A percentile compares a stretch with the other conserved stretches of the same genome.
phyloP scores from a whole-genome alignment of 192 early-diverging fungal species.

The Entomortierella beljakovae region DNA sequence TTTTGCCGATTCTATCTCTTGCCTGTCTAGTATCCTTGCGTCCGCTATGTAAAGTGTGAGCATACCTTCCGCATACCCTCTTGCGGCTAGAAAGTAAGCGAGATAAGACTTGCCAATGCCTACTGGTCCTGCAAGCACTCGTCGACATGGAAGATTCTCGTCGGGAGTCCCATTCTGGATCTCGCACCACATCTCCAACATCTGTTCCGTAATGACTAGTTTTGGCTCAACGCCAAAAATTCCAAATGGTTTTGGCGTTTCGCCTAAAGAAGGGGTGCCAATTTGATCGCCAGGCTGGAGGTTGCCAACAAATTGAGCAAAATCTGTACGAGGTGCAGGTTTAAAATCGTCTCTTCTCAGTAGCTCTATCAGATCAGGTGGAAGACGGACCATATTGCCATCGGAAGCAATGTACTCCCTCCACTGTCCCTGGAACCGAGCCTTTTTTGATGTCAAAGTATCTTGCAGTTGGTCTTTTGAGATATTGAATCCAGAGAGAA shows the following conservation, averaged over 20 bases:
- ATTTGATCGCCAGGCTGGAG: slow-evolving; percentile 11
- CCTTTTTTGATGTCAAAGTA: slow-evolving; percentile 12
- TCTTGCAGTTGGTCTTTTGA: not conserved
- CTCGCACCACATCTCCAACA: slow-evolving; percentile 16
- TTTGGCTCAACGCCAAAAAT: not conserved
- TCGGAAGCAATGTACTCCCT: slow-evolving; percentile 21
- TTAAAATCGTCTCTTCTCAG: slow-evolving; percentile 9
- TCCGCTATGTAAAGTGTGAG: slow-evolving; percentile 43
- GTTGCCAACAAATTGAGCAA: slow-evolving; percentile 11
- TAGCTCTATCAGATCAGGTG: slow-evolving; percentile 19
- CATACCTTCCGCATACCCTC: slow-evolving; percentile 35
- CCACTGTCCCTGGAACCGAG: slow-evolving; percentile 20
- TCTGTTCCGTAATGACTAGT: not conserved
- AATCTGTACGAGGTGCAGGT: slow-evolving; percentile 15
- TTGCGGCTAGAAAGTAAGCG: slow-evolving; percentile 36
- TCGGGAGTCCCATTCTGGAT: slow-evolving; percentile 5
- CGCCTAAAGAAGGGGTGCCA: slow-evolving; percentile 9
- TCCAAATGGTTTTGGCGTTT: slow-evolving; percentile 11
- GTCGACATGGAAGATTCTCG: slow-evolving; percentile 8
- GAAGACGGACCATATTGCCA: slow-evolving; percentile 23
- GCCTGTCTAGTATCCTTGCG: slow-evolving; percentile 19
- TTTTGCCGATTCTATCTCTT: not conserved
- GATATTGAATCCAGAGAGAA: no score
- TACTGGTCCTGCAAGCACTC: slow-evolving; percentile 42
- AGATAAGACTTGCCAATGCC: slow-evolving; percentile 43